Evolutionary conservation across 106 monocot species (phyloP).

Genomic region (Amphibolis antarctica): DNA sequence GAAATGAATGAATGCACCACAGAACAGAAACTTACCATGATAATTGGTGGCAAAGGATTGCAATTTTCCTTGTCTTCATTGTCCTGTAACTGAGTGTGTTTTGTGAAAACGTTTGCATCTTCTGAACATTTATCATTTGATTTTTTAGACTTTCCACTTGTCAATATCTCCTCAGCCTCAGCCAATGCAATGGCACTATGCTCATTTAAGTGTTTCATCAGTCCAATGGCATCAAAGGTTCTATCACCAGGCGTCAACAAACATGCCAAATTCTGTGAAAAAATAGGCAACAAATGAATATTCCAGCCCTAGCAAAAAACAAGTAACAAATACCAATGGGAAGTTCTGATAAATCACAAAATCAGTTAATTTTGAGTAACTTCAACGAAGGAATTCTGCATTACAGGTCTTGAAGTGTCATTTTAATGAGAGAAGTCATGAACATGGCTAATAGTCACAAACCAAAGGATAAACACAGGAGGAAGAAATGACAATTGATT

Average conservation of each 20-base stretch:
- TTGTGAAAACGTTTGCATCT: background rate
- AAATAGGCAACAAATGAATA: background rate
- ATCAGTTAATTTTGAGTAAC: too few relatives aligned
- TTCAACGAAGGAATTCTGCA: too few relatives aligned
- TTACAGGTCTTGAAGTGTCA: too few relatives aligned
- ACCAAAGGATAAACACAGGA: too few relatives aligned
- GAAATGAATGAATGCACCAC: background rate
- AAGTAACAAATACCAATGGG: too few relatives aligned
- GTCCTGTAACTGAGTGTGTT: background rate
- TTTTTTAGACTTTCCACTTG: background rate
- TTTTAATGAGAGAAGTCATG: too few relatives aligned
- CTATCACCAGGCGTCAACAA: slow-evolving; percentile 14
- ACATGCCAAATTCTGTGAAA: slow-evolving; percentile 15
- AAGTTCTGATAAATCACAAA: too few relatives aligned
- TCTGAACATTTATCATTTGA: background rate
- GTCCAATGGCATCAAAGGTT: slow-evolving; percentile 12
- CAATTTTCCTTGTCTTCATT: slow-evolving; percentile 4
- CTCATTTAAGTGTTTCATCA: slow-evolving; percentile 20
- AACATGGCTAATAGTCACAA: too few relatives aligned
- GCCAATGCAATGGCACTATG: slow-evolving; percentile 12
- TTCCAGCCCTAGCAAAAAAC: too few relatives aligned
- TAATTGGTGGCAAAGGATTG: slow-evolving; percentile 6
- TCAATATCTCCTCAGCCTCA: slow-evolving; percentile 15
- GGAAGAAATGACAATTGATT: too few relatives aligned
- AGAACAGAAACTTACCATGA: slow-evolving; percentile 6